These are phyloP conservation scores for Didymella sp. DNA, from an alignment of 2,329 filamentous ascomycete genomes.

Conservation along the genomic window DNA sequence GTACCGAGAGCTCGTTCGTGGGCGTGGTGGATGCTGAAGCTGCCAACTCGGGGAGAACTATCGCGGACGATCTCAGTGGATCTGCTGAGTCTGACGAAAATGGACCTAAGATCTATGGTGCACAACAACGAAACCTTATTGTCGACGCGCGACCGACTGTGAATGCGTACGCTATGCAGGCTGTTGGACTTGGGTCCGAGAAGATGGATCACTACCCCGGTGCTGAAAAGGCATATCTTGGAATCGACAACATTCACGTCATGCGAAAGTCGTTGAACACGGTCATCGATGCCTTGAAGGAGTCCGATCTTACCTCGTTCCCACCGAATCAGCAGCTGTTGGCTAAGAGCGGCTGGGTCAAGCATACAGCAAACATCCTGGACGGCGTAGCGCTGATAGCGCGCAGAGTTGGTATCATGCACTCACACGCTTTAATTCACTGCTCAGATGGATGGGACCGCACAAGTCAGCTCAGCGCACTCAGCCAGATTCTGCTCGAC, in stretches of 20 bases:
- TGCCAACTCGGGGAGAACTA: conserved; percentile 24
- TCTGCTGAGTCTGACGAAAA: conserved; percentile 48
- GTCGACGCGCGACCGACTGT: conserved; percentile 94
- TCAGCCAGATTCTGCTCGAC: conserved; percentile 92
- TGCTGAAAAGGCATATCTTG: conserved; percentile 88
- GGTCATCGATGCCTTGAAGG: conserved; percentile 88
- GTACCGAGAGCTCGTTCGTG: conserved; percentile 46
- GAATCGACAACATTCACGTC: conserved; percentile 97
- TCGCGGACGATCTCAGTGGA: conserved; percentile 38
- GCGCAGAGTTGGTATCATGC: conserved; percentile 85
- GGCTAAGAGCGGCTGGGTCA: conserved; percentile 86
- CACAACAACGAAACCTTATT: conserved; percentile 91
- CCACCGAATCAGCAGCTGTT: conserved; percentile 83
- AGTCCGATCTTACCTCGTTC: conserved; percentile 84
- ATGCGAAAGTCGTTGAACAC: conserved; percentile 92
- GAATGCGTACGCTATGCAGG: conserved; percentile 94
- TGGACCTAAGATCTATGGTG: conserved; percentile 72
- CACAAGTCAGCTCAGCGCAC: conserved; percentile 89
- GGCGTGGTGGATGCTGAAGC: conserved; percentile 38
- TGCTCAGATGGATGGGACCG: conserved; percentile 99
- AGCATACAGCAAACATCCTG: conserved; percentile 83
- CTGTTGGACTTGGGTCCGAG: conserved; percentile 90
- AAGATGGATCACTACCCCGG: conserved; percentile 98
- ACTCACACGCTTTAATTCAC: conserved; percentile 95
- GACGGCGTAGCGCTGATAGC: conserved; percentile 86